These are phyloP conservation scores for Panicum hallii DNA, from an alignment of 202 grass and related monocot species.

Conservation along the genomic window DNA sequence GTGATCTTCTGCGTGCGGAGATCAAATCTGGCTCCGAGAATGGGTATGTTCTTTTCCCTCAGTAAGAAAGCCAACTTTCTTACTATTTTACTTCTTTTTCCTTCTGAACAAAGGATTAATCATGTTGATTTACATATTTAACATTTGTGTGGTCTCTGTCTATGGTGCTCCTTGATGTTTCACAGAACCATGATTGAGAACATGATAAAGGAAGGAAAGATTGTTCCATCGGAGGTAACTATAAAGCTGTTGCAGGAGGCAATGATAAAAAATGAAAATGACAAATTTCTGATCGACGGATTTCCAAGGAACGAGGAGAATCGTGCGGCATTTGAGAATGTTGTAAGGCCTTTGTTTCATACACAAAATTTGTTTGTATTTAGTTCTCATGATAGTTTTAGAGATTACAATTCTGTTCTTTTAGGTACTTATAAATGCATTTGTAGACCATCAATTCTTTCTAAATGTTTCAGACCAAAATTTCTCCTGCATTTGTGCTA, in stretches of 20 bases:
- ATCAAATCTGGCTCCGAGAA: constrained; percentile 92
- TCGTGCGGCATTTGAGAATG: constrained; percentile 83
- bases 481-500: constrained; percentile 79
- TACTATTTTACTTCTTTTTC: background rate
- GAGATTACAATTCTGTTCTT: background rate
- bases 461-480: constrained; percentile 76
- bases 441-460: constrained; percentile 17
- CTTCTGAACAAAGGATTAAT: background rate
- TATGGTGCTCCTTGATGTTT: constrained; percentile 39
- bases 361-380: background rate
- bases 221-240: constrained; percentile 92
- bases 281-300: constrained; percentile 93
- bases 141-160: constrained; percentile 36
- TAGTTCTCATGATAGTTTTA: constrained; percentile 5
- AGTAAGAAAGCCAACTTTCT: constrained; percentile 12
- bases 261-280: constrained; percentile 78
- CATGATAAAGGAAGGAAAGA: constrained; percentile 98
- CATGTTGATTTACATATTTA: background rate
- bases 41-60: constrained; percentile 61
- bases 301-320: constrained; percentile 99
- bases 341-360: constrained; percentile 55
- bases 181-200: constrained; percentile 94
- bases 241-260: constrained; percentile 88
- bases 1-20: constrained; percentile 93
- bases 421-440: constrained; percentile 11